Base-by-base conservation (phyloP, 495 filamentous ascomycete species). In the Aspergillus wentii region DNA sequence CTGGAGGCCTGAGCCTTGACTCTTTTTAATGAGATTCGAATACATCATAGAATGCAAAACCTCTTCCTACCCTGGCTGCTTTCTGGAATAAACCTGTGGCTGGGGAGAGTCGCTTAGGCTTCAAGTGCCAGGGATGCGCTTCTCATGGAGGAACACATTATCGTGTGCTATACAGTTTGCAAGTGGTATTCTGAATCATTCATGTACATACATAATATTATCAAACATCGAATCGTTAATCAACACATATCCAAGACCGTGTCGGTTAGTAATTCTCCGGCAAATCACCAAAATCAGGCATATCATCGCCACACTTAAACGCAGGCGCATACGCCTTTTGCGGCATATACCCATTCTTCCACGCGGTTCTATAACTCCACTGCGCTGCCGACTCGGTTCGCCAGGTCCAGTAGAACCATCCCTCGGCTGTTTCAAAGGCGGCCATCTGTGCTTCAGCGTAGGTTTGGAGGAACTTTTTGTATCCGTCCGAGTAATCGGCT, bases 351-450 rank as follows among this genome's bases (percentile, higher is more conserved):
- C 89, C 89, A 5, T 86, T 86, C 43, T 76, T 79, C 60, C 94
- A 71, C 0, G 88, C 90, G 44, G 78, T 75, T 59, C 87, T 88
- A 56, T 91, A 99, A 59, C 88, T 94, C 92, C 92, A 99, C 65
- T 97, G 92, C 26, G 80, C 69, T 32, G 88, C 83, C 26, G 62
- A 72, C 64, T 89, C 83, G 3, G 84, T 89, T 41, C 78, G 66
- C 86, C 84, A 88, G 16, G 89, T 95, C 94, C 94, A 99, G 66
- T 97, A 97, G 64, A 95, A 90, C 92, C 94, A 97, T 32, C 94
- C 94, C 80, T 85, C 90, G 5, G 84, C 86, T 30, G 80, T 78
- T 59, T 95, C 89, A 45, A 95, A 99, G 19, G 79, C 83, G 11
- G 74, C 64, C 87, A 99, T 97, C 68, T 99, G 94, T 27, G 89